Percentiles rank a stretch among this genome's conserved stretches.
These are phyloP conservation scores for Polytrichum commune DNA, from an alignment of 225 moss, liverwort and hornwort genomes.

Conservation along the genomic window DNA sequence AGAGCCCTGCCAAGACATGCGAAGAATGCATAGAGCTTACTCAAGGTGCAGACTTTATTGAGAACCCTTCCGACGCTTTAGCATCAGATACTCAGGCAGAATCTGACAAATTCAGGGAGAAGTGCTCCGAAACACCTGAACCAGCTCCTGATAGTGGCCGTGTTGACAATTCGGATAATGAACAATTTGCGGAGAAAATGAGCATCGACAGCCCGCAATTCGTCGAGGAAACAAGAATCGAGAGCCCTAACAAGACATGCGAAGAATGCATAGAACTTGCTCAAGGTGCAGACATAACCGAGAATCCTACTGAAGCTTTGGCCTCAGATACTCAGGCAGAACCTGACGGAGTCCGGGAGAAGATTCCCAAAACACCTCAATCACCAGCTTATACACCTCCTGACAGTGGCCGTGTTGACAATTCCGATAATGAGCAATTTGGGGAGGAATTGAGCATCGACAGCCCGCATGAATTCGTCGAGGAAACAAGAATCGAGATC, in stretches of 20 bases:
- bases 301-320: constrained; percentile 27
- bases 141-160: no score
- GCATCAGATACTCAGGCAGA: neutral
- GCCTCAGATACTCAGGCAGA: neutral
- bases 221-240: neutral
- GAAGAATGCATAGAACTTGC: constrained; percentile 14
- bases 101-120: no score
- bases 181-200: neutral
- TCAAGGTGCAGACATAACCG: constrained; percentile 18
- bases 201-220: neutral
- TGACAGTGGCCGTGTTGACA: no score
- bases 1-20: constrained; percentile 7
- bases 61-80: constrained; percentile 27
- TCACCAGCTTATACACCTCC: no score
- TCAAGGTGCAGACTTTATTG: constrained; percentile 16
- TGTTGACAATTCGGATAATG: no score
- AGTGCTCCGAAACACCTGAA: no score
- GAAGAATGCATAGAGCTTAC: constrained; percentile 13
- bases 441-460: neutral
- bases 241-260: constrained; percentile 5
- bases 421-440: no score
- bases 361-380: no score
- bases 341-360: no score
- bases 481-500: neutral
- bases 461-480: neutral